Percentiles rank a stretch among this genome's conserved stretches.
Evolutionary conservation across 2,329 filamentous ascomycete species (phyloP).

Genomic region (Mycocentrospora acerina): DNA sequence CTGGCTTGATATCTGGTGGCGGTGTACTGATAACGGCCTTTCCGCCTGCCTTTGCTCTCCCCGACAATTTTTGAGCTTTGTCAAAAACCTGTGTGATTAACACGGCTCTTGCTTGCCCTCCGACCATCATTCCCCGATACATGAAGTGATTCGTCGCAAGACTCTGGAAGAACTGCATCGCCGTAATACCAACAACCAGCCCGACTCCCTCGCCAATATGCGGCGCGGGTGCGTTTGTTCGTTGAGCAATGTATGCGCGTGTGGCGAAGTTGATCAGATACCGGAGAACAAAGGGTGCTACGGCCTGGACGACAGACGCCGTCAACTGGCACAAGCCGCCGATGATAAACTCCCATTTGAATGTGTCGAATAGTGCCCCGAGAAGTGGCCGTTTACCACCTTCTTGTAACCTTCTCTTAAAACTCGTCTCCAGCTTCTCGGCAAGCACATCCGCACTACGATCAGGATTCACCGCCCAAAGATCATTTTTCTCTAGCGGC

Average conservation of each 20-base stretch:
- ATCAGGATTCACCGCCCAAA: conserved; percentile 85
- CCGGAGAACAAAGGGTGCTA: conserved; percentile 81
- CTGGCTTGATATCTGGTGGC: conserved; percentile 48
- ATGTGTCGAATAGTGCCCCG: conserved; percentile 83
- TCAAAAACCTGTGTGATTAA: conserved; percentile 87
- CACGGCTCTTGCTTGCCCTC: conserved; percentile 77
- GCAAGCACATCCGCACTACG: conserved; percentile 72
- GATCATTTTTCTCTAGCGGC: conserved; percentile 77
- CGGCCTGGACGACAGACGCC: conserved; percentile 71
- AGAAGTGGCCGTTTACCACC: conserved; percentile 74
- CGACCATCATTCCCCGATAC: conserved; percentile 88
- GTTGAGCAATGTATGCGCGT: conserved; percentile 70
- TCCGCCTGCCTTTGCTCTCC: conserved; percentile 82
- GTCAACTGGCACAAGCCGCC: conserved; percentile 76
- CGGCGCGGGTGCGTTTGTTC: conserved; percentile 59
- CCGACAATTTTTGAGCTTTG: conserved; percentile 87
- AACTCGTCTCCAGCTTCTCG: conserved; percentile 64
- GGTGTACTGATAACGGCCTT: conserved; percentile 47
- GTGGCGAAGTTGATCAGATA: conserved; percentile 85
- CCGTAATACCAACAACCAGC: conserved; percentile 77
- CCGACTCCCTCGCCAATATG: conserved; percentile 75
- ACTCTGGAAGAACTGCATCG: conserved; percentile 83
- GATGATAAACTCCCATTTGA: conserved; percentile 79
- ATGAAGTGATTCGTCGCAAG: conserved; percentile 87
- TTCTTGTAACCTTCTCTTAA: conserved; percentile 65